Conservation (phyloP, 2,329 filamentous ascomycete species). For the Colletotrichum sp. region DNA sequence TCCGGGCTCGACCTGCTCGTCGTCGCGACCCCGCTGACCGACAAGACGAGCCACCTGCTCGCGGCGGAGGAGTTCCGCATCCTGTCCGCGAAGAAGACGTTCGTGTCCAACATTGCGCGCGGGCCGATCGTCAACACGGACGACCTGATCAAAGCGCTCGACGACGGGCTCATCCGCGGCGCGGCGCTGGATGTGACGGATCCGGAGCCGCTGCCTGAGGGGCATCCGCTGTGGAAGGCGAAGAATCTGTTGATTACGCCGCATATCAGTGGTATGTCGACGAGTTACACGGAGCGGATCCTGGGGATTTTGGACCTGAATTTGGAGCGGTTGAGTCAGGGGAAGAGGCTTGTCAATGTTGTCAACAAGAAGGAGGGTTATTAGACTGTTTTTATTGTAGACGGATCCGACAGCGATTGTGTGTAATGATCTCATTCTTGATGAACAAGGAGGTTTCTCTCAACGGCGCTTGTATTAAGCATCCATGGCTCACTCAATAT, state of each 20-base stretch:
- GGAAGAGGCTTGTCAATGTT: slow-evolving; percentile 42
- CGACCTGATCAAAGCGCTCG: slow-evolving; percentile 67
- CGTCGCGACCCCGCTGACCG: slow-evolving; percentile 55
- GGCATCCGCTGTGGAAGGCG: slow-evolving; percentile 72
- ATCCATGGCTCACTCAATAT: background rate
- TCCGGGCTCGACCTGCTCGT: slow-evolving; percentile 58
- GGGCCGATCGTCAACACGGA: slow-evolving; percentile 55
- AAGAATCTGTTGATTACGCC: slow-evolving; percentile 71
- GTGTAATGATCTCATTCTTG: background rate
- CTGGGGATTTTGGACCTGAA: slow-evolving; percentile 48
- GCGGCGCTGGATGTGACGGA: slow-evolving; percentile 82
- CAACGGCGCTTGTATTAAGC: background rate
- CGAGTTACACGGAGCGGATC: slow-evolving; percentile 42
- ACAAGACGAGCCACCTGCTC: slow-evolving; percentile 55
- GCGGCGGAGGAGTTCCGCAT: slow-evolving; percentile 52
- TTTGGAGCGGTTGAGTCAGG: slow-evolving; percentile 39
- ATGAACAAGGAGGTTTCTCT: background rate
- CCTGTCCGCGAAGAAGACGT: slow-evolving; percentile 53
- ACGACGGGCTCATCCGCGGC: slow-evolving; percentile 64
- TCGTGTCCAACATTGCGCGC: slow-evolving; percentile 74
- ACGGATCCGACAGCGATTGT: background rate
- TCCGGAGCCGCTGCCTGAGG: slow-evolving; percentile 74
- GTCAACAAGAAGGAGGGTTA: slow-evolving; percentile 37
- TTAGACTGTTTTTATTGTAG: background rate
- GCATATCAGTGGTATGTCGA: slow-evolving; percentile 50